Base-by-base conservation (phyloP, 2,329 filamentous ascomycete species). In the Sporothrix humicola region DNA sequence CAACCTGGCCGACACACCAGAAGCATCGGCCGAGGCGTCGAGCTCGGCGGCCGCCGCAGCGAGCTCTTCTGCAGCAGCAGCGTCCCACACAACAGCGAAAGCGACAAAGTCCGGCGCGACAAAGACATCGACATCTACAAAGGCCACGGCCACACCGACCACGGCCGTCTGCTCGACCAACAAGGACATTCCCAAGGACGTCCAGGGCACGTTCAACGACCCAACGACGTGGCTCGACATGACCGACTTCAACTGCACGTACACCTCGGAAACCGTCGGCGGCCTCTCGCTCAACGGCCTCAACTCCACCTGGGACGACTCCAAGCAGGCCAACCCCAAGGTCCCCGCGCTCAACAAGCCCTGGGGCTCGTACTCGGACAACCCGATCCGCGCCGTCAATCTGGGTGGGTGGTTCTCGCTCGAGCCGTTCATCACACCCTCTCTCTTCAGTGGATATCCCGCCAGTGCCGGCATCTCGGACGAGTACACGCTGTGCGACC, bases 341-440 rank as follows among this genome's bases (percentile, higher is more conserved):
- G 94, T 97, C 0, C 93, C 94, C 0, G 85, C 93, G 0, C 85
- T 99, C 8, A 88, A 94, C 77, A 86, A 95, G 75, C 79, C 86
- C 0, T 98, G 95, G 88, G 90, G 90, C 8, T 84, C 91, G 2
- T 99, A 98, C 78, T 88, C 90, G 1, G 89, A 88, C 23, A 90
- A 86, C 73, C 94, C 95, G 2, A 94, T 97, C 37, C 90, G 95
- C 7, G 96, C 96, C 0, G 93, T 98, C 48, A 98, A 97, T 78
- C 81, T 98, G 1, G 96, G 96, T 70, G 96, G 96, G 15, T 99
- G 96, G 96, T 88, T 99, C 1, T 93, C 92, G 2, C 84, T 99
- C 13, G 96, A 99, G 79, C 96, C 96, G 0, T 98, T 97, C 81
- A 98, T 99, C 80, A 95, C 93, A 5, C 96, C 96, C 0, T 98